Evolutionary conservation across 2,329 filamentous ascomycete species (phyloP).

Genomic region (Hymenoscyphus salicellus): DNA sequence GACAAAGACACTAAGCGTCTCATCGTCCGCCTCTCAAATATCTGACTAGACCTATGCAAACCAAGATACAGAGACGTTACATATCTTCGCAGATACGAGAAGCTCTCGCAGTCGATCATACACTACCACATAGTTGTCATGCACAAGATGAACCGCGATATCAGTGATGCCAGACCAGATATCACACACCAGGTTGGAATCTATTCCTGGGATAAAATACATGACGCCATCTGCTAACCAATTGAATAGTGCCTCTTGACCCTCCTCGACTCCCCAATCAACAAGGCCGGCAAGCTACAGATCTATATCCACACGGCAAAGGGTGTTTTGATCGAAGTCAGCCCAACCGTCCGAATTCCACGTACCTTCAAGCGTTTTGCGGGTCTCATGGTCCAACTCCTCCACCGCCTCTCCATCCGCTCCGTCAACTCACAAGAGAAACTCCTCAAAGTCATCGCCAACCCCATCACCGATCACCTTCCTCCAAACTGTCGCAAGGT

Average conservation of each 20-base stretch:
- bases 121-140: conserved; percentile 99
- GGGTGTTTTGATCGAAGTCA: conserved; percentile 95
- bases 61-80: conserved; percentile 73
- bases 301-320: conserved; percentile 99
- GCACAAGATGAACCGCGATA: conserved; percentile 99
- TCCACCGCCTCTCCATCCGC: conserved; percentile 92
- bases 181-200: conserved; percentile 92
- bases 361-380: conserved; percentile 99
- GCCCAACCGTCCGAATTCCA: conserved; percentile 94
- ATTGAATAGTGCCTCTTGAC: conserved; percentile 82
- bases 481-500: conserved; percentile 97
- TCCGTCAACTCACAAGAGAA: conserved; percentile 98
- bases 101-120: too few species aligned
- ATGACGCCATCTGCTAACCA: conserved; percentile 26
- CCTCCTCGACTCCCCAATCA: conserved; percentile 94
- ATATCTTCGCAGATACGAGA: conserved; percentile 97
- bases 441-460: conserved; percentile 93
- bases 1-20: conserved; percentile 90
- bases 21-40: conserved; percentile 95
- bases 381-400: conserved; percentile 95
- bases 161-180: conserved; percentile 94
- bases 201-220: conserved; percentile 33
- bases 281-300: conserved; percentile 95
- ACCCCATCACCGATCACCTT: conserved; percentile 94
- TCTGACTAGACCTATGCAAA: conserved; percentile 90